Evolutionary conservation across 2,329 filamentous ascomycete genomes (phyloP), one percentile per base, ranked within the genome.

Genomic region (Penicillium psychrosexuale): DNA sequence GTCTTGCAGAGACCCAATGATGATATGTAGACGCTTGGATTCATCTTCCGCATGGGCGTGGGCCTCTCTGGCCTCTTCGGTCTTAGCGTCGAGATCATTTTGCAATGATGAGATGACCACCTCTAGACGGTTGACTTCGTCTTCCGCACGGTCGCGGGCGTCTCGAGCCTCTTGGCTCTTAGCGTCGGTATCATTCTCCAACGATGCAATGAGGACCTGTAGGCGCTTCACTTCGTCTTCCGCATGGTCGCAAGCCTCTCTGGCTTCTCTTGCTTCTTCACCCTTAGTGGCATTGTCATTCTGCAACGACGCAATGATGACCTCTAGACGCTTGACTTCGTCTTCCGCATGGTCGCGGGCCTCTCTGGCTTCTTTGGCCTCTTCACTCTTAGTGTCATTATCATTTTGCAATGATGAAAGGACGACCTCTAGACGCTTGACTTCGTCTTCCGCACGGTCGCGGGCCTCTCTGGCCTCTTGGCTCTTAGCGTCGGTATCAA

Each of bases 261-360:
- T 33, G 15, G 28, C 11, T 19, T 54, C 46, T 6, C 11, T 33
- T 15, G 28, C 11, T 19, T 54, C 51, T 38, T 38, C 27, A 5
- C 7, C 9, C 24, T 42, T 42, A 15, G 46, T 17, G 8, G 44
- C 19, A 9, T 27, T 24, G 5, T 39, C 33, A 9, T 38, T 42
- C 11, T 50, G 33, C 27, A 51, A 8, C 5, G 52, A 44, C 5
- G 13, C 27, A 15, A 54, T 34, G 12, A 67, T 53, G 5, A 47
- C 56, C 36, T 66, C 67, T 43, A 76, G 43, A 24, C 62, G 63
- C 3, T 58, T 43, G 5, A 62, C 59, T 54, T 70, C 67, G 27
- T 55, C 47, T 51, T 71, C 65, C 27, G 65, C 61, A 22, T 59
- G 54, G 5, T 54, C 47, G 15, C 58, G 61, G 5, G 59, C 58